Evolutionary conservation across 495 filamentous ascomycete genomes (phyloP), one percentile per base, ranked within the genome.

Genomic region (Podospora sp.): DNA sequence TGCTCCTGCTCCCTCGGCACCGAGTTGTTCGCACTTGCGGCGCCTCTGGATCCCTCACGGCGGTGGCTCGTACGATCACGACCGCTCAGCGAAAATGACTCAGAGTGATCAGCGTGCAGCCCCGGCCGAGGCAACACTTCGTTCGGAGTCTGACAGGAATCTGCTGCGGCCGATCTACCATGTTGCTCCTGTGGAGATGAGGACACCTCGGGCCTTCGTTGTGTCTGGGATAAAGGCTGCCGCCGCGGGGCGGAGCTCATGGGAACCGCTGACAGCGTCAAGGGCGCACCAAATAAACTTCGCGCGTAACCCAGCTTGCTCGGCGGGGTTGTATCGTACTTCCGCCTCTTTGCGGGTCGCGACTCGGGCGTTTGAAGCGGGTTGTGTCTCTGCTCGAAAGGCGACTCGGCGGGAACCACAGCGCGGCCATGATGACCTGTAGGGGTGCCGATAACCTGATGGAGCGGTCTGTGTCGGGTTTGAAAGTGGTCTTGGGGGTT

Each of bases 291-390:
- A 70, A 84, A 85, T 18, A 87, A 70, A 66, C 76, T 83, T 68
- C 82, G 81, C 12, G 84, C 84, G 68, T 85, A 85, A 5, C 82
- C 82, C 62, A 67, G 78, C 68, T 84, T 86, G 69, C 74, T 80
- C 46, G 78, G 75, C 21, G 78, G 78, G 1, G 74, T 71, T 5
- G 65, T 53, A 22, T 82, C 76, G 59, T 70, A 72, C 61, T 68
- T 79, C 29, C 72, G 73, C 60, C 79, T 73, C 71, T 83, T 84
- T 5, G 68, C 27, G 6, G 81, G 68, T 22, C 72, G 71, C 7
- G 67, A 3, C 9, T 33, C 46, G 7, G 67, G 64, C 2, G 64
- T 68, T 27, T 66, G 65, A 55, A 25, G 62, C 16, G 61, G 36
- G 51, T 68, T 76, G 60, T 81, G 79, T 29, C 81, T 76, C 49